Percentiles rank a stretch among this genome's conserved stretches.
Evolutionary conservation across 2,329 filamentous ascomycete species (phyloP).

Genomic region (Ceratocystis diversiconidia): DNA sequence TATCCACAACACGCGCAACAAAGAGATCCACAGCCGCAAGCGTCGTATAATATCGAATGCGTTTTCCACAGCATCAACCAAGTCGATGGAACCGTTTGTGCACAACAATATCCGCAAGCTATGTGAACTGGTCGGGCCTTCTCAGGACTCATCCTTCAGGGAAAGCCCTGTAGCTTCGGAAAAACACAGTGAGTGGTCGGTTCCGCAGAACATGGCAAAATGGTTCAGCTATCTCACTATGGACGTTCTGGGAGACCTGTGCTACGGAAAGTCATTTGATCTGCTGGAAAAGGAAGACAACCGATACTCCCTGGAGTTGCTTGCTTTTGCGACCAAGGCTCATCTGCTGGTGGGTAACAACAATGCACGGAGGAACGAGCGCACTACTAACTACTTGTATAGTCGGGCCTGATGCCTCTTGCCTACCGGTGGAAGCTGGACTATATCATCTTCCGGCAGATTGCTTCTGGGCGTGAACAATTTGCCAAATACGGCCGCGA

Average conservation of each 20-base stretch:
- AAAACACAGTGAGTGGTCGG: constrained; percentile 31
- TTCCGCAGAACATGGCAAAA: constrained; percentile 46
- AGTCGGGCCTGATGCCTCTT: constrained; percentile 60
- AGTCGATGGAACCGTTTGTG: constrained; percentile 54
- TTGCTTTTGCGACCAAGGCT: constrained; percentile 52
- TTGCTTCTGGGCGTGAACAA: constrained; percentile 50
- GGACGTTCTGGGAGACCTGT: constrained; percentile 47
- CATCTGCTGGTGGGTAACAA: constrained; percentile 47
- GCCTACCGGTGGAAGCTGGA: constrained; percentile 53
- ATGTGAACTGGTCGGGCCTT: constrained; percentile 40
- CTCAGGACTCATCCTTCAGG: constrained; percentile 15
- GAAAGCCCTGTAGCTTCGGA: constrained; percentile 22
- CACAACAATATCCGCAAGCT: constrained; percentile 52
- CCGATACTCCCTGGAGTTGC: constrained; percentile 51
- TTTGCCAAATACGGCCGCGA: constrained; percentile 59
- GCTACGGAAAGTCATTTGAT: constrained; percentile 48
- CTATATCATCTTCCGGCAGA: constrained; percentile 50
- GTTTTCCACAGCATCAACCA: constrained; percentile 52
- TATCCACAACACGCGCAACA: constrained; percentile 59
- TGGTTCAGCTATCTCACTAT: constrained; percentile 49
- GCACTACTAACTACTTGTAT: neutral
- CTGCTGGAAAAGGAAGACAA: constrained; percentile 46
- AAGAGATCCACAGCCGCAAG: constrained; percentile 54
- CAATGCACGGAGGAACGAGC: neutral
- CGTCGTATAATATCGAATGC: constrained; percentile 57